Percentiles rank a stretch among this genome's conserved stretches.
These are phyloP conservation scores for Leccinum boreale DNA, from an alignment of 768 basidiomycete genomes.

Conservation along the genomic window DNA sequence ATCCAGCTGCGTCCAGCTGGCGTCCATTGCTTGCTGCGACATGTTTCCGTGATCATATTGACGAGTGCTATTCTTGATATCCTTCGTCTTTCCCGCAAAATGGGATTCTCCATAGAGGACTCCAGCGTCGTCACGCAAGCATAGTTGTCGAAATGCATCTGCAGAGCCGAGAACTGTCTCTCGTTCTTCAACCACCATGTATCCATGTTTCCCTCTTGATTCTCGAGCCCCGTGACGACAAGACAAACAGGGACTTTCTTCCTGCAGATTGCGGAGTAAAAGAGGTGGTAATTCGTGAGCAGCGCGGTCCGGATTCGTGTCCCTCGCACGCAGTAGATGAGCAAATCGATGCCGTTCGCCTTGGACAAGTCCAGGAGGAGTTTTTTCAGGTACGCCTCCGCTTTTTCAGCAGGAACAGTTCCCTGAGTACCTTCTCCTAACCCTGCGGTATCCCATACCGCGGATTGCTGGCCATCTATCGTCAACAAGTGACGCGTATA, in stretches of 20 bases:
- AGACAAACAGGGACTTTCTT: constrained; percentile 37
- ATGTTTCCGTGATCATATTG: constrained; percentile 19
- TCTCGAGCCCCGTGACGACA: constrained; percentile 39
- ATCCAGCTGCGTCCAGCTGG: constrained; percentile 22
- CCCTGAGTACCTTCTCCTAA: constrained; percentile 23
- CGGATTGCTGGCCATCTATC: constrained; percentile 9
- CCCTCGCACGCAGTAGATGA: constrained; percentile 30
- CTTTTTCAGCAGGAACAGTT: constrained; percentile 22
- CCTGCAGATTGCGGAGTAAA: constrained; percentile 38
- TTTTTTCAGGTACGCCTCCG: constrained; percentile 25
- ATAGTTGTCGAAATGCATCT: constrained; percentile 34
- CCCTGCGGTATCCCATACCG: constrained; percentile 26
- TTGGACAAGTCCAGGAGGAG: constrained; percentile 21
- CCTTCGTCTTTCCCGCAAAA: constrained; percentile 12
- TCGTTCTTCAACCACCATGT: constrained; percentile 30
- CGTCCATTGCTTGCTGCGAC: constrained; percentile 23
- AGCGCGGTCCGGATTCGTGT: constrained; percentile 16
- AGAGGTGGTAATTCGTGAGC: constrained; percentile 37
- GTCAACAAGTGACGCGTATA: constrained; percentile 7
- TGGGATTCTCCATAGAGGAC: constrained; percentile 5
- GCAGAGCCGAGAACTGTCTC: constrained; percentile 23
- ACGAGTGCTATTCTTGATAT: constrained; percentile 21
- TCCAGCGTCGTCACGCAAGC: constrained; percentile 39
- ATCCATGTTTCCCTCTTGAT: constrained; percentile 28
- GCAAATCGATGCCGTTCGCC: constrained; percentile 16